Evolutionary conservation across 176 grass and related monocot genomes (phyloP).

Genomic region (Aechmea fasciata): DNA sequence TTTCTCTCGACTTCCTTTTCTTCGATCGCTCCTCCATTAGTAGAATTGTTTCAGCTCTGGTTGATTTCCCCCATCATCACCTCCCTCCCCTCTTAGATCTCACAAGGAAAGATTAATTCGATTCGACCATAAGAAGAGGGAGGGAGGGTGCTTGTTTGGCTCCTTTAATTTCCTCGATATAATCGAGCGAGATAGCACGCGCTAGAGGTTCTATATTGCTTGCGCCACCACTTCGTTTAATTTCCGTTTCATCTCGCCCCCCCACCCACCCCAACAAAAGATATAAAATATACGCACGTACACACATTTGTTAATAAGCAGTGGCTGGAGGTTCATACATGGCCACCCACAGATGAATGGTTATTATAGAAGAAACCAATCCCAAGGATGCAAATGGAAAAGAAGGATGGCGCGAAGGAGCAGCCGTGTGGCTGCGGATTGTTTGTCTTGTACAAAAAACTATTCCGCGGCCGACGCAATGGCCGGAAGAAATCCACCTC

Average conservation of each 20-base stretch:
- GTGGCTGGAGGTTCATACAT: not conserved
- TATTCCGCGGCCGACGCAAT: slow-evolving; percentile 17
- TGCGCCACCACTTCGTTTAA: not conserved
- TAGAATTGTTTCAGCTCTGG: not conserved
- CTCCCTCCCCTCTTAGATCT: not conserved
- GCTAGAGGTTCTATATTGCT: not conserved
- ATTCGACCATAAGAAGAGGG: not conserved
- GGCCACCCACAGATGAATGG: not conserved
- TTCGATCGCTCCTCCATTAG: not conserved
- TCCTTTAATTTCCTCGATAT: not conserved
- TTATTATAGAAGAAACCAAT: not conserved
- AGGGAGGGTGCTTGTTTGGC: not conserved
- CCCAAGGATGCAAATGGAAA: not conserved
- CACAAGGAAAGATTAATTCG: not conserved
- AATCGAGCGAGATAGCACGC: not conserved
- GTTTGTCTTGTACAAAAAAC: slow-evolving; percentile 17
- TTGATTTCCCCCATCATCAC: not conserved
- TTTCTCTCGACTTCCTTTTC: not conserved
- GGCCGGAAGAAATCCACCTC: not conserved
- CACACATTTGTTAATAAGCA: not conserved
- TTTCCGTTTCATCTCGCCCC: too few species aligned
- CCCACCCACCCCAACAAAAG: too few species aligned
- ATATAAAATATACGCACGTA: too few species aligned
- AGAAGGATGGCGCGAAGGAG: slow-evolving; percentile 1
- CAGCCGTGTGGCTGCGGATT: slow-evolving; percentile 14